Evolutionary conservation across 2,329 filamentous ascomycete genomes (phyloP), one percentile per base, ranked within the genome.

Genomic region (Fusarium dimerum): DNA sequence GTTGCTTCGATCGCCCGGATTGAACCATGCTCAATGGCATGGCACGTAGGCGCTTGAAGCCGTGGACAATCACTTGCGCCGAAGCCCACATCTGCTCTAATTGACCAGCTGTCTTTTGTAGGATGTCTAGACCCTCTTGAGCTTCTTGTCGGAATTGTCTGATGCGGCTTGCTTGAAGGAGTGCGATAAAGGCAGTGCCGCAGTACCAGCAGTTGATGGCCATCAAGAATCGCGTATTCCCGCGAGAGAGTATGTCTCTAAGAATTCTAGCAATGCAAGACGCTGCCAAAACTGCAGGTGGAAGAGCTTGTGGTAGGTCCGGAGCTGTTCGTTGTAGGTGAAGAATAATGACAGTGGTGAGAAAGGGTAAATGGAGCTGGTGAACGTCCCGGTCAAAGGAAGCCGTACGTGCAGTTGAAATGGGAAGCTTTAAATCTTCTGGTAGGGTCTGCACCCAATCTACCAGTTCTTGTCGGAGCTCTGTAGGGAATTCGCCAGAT

Each of bases 121-220:
- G 16, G 6, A 62, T 59, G 2, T 62, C 60, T 0, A 62, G 5
- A 0, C 57, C 48, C 9, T 62, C 60, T 12, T 62, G 57, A 2
- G 60, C 60, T 48, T 62, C 60, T 36, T 61, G 47, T 0, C 54
- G 47, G 11, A 62, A 54, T 5, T 62, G 60, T 1, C 50, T 43
- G 15, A 62, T 62, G 1, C 60, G 48, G 11, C 48, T 60, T 2
- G 72, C 73, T 42, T 76, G 72, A 0, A 76, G 53, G 1, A 77
- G 58, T 0, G 74, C 70, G 13, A 76, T 68, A 20, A 76, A 72
- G 0, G 74, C 73, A 1, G 71, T 73, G 0, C 70, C 70, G n/a
- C 66, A 64, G 43, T 77, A 74, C 74, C 74, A 77, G 38, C 72
- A 73, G 0, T 71, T 71, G 9, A 76, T 76, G 1, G 71, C 72